Conservation (phyloP, 768 basidiomycete genomes). For the Tubosaeta sp. region DNA sequence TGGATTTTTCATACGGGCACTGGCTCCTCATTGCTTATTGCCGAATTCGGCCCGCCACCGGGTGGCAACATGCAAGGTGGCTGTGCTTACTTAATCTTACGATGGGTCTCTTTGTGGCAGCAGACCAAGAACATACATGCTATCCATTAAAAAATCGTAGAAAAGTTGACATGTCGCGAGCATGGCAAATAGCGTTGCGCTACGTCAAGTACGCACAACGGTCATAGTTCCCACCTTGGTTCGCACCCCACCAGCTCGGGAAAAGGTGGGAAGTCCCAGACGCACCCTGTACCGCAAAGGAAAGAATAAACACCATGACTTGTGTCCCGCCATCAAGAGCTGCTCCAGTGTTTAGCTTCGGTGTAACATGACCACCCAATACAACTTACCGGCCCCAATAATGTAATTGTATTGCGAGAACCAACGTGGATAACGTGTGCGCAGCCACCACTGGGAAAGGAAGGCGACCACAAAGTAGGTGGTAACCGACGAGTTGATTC, state of each 20-base stretch:
- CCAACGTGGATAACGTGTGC: constrained; percentile 58
- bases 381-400: constrained; percentile 47
- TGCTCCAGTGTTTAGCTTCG: constrained; percentile 5
- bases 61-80: background rate
- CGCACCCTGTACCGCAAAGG: constrained; percentile 50
- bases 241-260: constrained; percentile 24
- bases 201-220: background rate
- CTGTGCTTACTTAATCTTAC: background rate
- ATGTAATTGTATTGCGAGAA: constrained; percentile 66
- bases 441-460: constrained; percentile 56
- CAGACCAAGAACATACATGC: background rate
- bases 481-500: constrained; percentile 50
- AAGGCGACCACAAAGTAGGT: constrained; percentile 50
- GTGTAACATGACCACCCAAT: background rate
- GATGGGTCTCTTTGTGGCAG: too few species aligned
- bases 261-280: constrained; percentile 46
- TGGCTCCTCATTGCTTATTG: background rate
- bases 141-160: too few species aligned
- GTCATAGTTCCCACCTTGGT: constrained; percentile 9
- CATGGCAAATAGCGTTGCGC: background rate
- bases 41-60: background rate
- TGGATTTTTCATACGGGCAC: background rate
- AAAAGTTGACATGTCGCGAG: background rate
- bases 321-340: constrained; percentile 39
- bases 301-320: constrained; percentile 53